A percentile compares a stretch with the other conserved stretches of the same genome.
Conservation (phyloP, 495 filamentous ascomycete genomes). For the Penicillium coprophilum region DNA sequence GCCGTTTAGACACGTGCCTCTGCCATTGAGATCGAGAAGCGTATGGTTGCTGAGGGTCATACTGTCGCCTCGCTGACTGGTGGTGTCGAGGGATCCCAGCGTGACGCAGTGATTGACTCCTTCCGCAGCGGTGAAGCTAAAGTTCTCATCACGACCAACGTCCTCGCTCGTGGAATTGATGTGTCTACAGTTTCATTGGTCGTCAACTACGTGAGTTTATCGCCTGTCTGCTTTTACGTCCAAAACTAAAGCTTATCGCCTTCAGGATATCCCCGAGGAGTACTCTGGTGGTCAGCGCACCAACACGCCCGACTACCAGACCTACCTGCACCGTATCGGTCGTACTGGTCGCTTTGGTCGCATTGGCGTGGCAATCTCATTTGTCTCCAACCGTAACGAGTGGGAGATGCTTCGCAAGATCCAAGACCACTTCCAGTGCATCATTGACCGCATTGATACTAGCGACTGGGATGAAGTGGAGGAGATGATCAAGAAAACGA, state of each 20-base stretch:
- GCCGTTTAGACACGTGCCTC: constrained; percentile 67
- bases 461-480: constrained; percentile 88
- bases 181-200: constrained; percentile 96
- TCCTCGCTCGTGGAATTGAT: constrained; percentile 95
- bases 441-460: constrained; percentile 59
- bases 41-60: constrained; percentile 86
- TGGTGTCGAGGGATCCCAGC: constrained; percentile 75
- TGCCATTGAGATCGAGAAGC: constrained; percentile 75
- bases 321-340: constrained; percentile 97
- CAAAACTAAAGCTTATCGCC: constrained; percentile 9
- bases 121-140: constrained; percentile 87
- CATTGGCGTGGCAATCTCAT: constrained; percentile 91
- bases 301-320: constrained; percentile 72
- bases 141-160: constrained; percentile 98
- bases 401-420: constrained; percentile 77
- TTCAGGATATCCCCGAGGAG: constrained; percentile 57
- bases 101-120: constrained; percentile 80
- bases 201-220: constrained; percentile 72
- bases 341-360: constrained; percentile 96
- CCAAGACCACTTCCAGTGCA: constrained; percentile 62
- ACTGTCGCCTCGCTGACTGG: constrained; percentile 85
- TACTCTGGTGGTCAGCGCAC: constrained; percentile 23
- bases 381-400: constrained; percentile 77
- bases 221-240: background rate
- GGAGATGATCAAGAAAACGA: constrained; percentile 71